A percentile compares a stretch with the other conserved stretches of the same genome.
Evolutionary conservation across 2,329 filamentous ascomycete genomes (phyloP).

Genomic region (Stemphylium vesicarium): DNA sequence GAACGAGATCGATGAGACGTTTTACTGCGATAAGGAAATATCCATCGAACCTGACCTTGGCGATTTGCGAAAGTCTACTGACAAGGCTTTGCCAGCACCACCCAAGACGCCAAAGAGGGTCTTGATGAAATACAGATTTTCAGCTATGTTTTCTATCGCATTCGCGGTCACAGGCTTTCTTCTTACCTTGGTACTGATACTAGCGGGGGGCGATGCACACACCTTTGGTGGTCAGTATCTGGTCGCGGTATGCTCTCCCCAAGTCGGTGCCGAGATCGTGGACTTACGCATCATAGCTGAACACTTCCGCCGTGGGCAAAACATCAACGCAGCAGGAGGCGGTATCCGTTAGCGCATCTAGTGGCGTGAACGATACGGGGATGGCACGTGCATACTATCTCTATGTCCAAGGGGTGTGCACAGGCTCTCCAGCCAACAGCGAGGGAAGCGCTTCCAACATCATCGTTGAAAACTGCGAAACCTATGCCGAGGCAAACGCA

Average conservation of each 20-base stretch:
- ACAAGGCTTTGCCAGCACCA: constrained; percentile 25
- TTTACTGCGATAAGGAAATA: constrained; percentile 17
- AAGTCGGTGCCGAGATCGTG: background rate
- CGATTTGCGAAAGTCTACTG: constrained; percentile 26
- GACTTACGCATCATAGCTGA: constrained; percentile 1
- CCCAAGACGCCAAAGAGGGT: constrained; percentile 28
- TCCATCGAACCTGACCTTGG: constrained; percentile 28
- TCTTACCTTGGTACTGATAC: constrained; percentile 23
- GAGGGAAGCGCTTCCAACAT: background rate
- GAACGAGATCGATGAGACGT: constrained; percentile 5
- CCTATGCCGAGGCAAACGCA: background rate
- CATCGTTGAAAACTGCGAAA: background rate
- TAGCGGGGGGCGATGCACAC: constrained; percentile 21
- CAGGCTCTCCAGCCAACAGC: background rate
- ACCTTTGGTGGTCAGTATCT: constrained; percentile 25
- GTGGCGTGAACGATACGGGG: no score
- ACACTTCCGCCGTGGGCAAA: background rate
- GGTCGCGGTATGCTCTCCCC: constrained; percentile 21
- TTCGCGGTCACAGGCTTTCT: constrained; percentile 22
- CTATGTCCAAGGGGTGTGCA: constrained; percentile 2
- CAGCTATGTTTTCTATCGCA: constrained; percentile 21
- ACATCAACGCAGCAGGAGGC: background rate
- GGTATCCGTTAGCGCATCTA: background rate
- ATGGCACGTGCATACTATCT: constrained; percentile 6
- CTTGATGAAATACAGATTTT: constrained; percentile 30